Percentiles rank a stretch among this genome's conserved stretches.
These are phyloP conservation scores for Vigna nakashimae DNA, from an alignment of 306 rosid species.

Conservation along the genomic window DNA sequence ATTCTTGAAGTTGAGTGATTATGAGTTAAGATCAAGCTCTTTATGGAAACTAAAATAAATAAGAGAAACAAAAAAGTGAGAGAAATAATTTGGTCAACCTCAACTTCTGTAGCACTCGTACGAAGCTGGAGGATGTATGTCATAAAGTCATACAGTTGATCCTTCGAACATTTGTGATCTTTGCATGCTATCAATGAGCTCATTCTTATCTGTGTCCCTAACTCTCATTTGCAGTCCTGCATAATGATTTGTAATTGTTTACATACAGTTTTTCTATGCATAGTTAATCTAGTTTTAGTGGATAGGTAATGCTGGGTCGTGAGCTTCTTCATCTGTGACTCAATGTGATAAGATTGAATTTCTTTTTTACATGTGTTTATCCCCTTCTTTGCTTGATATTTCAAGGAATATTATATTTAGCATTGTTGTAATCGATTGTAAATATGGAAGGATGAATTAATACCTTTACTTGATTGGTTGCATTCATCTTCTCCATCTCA, in stretches of 20 bases:
- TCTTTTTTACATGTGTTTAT: neutral
- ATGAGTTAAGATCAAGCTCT: neutral
- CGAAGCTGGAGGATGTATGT: neutral
- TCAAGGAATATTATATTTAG: neutral
- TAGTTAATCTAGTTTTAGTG: conserved; percentile 18
- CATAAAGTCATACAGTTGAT: neutral
- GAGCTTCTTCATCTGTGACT: conserved; percentile 7
- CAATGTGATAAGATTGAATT: conserved; percentile 17
- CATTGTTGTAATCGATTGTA: neutral
- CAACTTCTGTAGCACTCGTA: neutral
- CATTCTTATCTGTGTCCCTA: neutral
- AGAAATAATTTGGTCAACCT: neutral
- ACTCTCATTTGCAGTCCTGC: neutral
- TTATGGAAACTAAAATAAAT: neutral
- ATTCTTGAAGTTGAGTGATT: neutral
- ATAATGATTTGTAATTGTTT: conserved; percentile 9
- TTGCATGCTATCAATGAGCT: neutral
- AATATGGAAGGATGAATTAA: conserved; percentile 27
- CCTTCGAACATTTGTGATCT: neutral
- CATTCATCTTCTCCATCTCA: neutral
- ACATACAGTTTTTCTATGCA: neutral
- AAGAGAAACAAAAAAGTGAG: neutral
- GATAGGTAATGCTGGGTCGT: conserved; percentile 19
- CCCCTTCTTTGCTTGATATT: neutral
- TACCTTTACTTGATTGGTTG: conserved; percentile 40